Percentiles rank a stretch among this genome's conserved stretches.
Conservation (phyloP, 352 stramenopile genomes). For the Phytopythium oedochilum region DNA sequence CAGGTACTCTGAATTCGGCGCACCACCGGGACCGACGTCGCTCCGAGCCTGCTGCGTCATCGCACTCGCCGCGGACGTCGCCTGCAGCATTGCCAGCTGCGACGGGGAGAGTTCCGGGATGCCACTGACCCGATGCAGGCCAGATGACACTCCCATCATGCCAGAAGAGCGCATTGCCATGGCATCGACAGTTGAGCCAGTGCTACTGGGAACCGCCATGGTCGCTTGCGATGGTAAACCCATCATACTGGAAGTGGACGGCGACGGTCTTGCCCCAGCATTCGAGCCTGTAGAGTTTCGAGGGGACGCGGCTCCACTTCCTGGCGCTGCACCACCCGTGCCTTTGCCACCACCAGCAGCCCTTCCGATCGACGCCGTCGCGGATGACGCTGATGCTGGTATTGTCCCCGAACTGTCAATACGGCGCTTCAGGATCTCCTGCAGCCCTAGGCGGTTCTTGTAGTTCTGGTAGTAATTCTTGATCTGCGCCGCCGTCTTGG, state of each 20-base stretch:
- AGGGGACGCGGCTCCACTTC: conserved; percentile 11
- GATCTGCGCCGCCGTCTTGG: conserved; percentile 87
- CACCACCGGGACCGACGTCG: conserved; percentile 34
- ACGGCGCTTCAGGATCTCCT: conserved; percentile 83
- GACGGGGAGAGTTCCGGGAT: conserved; percentile 31
- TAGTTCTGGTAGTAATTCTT: conserved; percentile 95
- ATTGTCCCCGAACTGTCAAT: conserved; percentile 33
- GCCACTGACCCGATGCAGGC: conserved; percentile 6
- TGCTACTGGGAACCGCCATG: background rate
- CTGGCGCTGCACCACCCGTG: background rate
- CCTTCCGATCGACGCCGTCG: background rate
- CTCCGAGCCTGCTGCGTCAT: conserved; percentile 23
- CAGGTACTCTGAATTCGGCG: conserved; percentile 72
- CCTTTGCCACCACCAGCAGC: background rate
- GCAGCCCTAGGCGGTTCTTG: conserved; percentile 87
- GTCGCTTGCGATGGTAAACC: conserved; percentile 13
- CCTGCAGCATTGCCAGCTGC: conserved; percentile 30
- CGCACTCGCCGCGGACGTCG: background rate
- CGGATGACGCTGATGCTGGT: background rate
- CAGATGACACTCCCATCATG: background rate
- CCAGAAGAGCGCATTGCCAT: background rate
- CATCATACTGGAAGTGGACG: conserved; percentile 20
- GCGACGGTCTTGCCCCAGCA: conserved; percentile 10
- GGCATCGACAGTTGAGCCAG: conserved; percentile 7
- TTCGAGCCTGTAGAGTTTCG: conserved; percentile 7